These are phyloP conservation scores for Apophysomyces sp. DNA, from an alignment of 371 early-diverging fungal genomes.

Conservation along the genomic window DNA sequence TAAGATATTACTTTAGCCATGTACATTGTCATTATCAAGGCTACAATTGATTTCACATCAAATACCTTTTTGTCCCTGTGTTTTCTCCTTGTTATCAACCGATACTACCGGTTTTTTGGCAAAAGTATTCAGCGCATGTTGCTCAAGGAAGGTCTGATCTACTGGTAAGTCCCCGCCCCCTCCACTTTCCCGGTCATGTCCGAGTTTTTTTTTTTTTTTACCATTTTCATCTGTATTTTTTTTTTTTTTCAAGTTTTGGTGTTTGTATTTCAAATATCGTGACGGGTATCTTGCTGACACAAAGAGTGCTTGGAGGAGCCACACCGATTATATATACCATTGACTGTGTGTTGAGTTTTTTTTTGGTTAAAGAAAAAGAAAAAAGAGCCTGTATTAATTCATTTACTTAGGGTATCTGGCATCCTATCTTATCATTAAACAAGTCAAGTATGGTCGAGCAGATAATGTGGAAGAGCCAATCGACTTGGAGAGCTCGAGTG, in stretches of 20 bases:
- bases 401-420: slow-evolving; percentile 38
- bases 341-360: slow-evolving; percentile 39
- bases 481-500: slow-evolving; percentile 4
- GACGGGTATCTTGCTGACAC: slow-evolving; percentile 34
- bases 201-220: too few species aligned
- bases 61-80: slow-evolving; percentile 41
- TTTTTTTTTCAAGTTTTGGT: slow-evolving; percentile 30
- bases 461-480: slow-evolving; percentile 11
- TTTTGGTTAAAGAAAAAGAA: too few species aligned
- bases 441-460: slow-evolving; percentile 26
- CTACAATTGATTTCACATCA: slow-evolving; percentile 36
- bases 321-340: slow-evolving; percentile 46
- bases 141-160: slow-evolving; percentile 39
- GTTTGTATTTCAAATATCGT: slow-evolving; percentile 46
- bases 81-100: slow-evolving; percentile 43
- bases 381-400: too few species aligned
- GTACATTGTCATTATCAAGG: slow-evolving; percentile 34
- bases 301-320: slow-evolving; percentile 33
- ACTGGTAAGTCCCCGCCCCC: slow-evolving; percentile 30
- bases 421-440: slow-evolving; percentile 49
- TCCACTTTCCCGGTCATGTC: too few species aligned
- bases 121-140: slow-evolving; percentile 38
- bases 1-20: slow-evolving; percentile 17
- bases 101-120: slow-evolving; percentile 37
- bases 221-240: neutral